Percentiles rank a stretch among this genome's conserved stretches.
phyloP scores from a whole-genome alignment of 345 rosid genomes.

The Hibiscus trionum region DNA sequence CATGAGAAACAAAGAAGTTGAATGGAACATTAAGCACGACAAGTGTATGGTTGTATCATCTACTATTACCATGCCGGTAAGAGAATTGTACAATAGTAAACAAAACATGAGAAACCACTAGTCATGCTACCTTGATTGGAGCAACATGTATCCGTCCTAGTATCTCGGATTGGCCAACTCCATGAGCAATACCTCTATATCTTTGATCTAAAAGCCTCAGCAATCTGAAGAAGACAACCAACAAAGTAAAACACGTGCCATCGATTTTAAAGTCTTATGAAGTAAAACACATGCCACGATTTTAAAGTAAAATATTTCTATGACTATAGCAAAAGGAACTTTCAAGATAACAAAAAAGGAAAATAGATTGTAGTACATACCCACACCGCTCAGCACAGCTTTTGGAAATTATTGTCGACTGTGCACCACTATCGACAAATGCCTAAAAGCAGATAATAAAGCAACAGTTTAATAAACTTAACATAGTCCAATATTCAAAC shows the following conservation, averaged over 20 bases:
- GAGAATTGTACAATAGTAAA: no score
- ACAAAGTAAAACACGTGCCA: not conserved
- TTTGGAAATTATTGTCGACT: conserved; percentile 96
- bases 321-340: not conserved
- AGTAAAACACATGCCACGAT: not conserved
- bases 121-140: conserved; percentile 68
- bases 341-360: conserved; percentile 6
- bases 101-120: no score
- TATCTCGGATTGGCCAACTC: conserved; percentile 99
- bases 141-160: conserved; percentile 96
- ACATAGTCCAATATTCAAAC: not conserved
- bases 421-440: conserved; percentile 98
- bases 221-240: conserved; percentile 45
- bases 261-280: not conserved
- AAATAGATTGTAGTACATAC: conserved; percentile 32
- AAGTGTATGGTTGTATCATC: not conserved
- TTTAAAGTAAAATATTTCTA: not conserved
- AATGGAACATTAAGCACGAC: conserved; percentile 1
- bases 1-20: conserved; percentile 1
- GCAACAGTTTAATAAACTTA: not conserved
- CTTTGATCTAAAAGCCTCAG: conserved; percentile 90
- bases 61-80: no score
- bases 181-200: conserved; percentile 91
- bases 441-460: conserved; percentile 53
- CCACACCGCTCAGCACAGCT: conserved; percentile 96